Evolutionary conservation across 208 protist genomes (phyloP).

Genomic region (Trypanosoma rangeli): DNA sequence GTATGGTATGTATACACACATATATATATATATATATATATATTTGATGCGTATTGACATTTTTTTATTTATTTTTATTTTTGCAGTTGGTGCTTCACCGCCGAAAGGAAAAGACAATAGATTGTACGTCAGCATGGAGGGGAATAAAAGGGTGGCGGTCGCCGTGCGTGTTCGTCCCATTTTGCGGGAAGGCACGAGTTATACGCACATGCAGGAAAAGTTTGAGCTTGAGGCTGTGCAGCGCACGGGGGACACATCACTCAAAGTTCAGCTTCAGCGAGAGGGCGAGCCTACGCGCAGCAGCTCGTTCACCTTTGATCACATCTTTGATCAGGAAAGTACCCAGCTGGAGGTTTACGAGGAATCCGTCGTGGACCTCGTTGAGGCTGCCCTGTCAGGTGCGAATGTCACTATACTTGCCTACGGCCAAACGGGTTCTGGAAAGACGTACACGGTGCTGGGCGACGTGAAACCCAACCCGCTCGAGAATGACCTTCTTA

Average conservation of each 20-base stretch:
- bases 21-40: too few species aligned
- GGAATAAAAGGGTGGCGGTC: slow-evolving; percentile 27
- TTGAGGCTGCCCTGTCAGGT: slow-evolving; percentile 37
- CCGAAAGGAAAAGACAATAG: too few species aligned
- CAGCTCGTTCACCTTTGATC: slow-evolving; percentile 38
- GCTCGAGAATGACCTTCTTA: slow-evolving; percentile 39
- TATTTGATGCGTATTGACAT: too few species aligned
- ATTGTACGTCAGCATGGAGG: slow-evolving; percentile 17
- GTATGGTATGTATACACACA: too few species aligned
- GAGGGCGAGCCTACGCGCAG: slow-evolving; percentile 27
- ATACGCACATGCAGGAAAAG: slow-evolving; percentile 26
- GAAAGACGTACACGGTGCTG: slow-evolving; percentile 49
- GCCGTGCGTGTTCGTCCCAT: slow-evolving; percentile 40
- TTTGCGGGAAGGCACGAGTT: slow-evolving; percentile 24
- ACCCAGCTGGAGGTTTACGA: slow-evolving; percentile 52
- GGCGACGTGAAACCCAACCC: slow-evolving; percentile 48
- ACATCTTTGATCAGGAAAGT: slow-evolving; percentile 48
- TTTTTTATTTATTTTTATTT: too few species aligned
- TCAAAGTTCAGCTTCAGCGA: slow-evolving; percentile 28
- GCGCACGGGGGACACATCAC: slow-evolving; percentile 29
- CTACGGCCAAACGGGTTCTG: slow-evolving; percentile 48
- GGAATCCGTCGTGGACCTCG: slow-evolving; percentile 38
- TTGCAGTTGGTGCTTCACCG: too few species aligned
- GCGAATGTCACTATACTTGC: slow-evolving; percentile 41
- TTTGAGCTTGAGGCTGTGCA: slow-evolving; percentile 32